phyloP scores from a whole-genome alignment of 2,329 filamentous ascomycete genomes.

The Xylariaceae sp. region DNA sequence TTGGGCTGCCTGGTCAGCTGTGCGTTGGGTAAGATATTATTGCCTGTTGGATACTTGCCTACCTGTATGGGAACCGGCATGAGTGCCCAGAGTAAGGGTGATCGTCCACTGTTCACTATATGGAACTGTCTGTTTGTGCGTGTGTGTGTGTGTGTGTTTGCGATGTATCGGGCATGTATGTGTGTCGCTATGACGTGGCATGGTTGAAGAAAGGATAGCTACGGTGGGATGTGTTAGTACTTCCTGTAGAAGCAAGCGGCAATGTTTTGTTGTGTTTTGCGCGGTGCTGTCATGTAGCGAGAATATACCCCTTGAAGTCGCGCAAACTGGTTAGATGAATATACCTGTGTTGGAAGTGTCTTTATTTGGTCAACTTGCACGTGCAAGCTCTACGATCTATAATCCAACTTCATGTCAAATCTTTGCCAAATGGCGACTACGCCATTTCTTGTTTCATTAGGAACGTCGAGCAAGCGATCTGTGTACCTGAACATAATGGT shows the following conservation, averaged over 20 bases:
- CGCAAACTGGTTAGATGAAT: slow-evolving; percentile 2
- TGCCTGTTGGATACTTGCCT: not conserved
- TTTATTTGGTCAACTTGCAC: not conserved
- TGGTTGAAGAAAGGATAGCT: slow-evolving; percentile 23
- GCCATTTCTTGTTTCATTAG: no score
- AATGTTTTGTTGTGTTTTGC: slow-evolving; percentile 15
- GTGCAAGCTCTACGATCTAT: no score
- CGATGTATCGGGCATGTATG: slow-evolving; percentile 2
- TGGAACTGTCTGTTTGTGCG: not conserved
- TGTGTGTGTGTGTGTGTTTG: not conserved
- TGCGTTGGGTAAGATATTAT: not conserved
- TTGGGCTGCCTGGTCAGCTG: slow-evolving; percentile 1
- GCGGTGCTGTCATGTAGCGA: slow-evolving; percentile 9
- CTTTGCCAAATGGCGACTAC: no score
- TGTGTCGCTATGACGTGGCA: slow-evolving; percentile 28
- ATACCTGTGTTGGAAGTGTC: not conserved
- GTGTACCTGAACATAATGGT: no score
- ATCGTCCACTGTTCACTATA: not conserved
- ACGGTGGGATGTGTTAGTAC: slow-evolving; percentile 5
- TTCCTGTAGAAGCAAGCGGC: slow-evolving; percentile 14
- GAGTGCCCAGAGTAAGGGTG: not conserved
- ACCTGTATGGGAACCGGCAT: not conserved
- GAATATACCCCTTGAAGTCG: slow-evolving; percentile 21
- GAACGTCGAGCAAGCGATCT: no score
- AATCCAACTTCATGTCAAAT: no score